Base-by-base conservation (phyloP, 2,329 filamentous ascomycete genomes). In the Trichoderma koningii region DNA sequence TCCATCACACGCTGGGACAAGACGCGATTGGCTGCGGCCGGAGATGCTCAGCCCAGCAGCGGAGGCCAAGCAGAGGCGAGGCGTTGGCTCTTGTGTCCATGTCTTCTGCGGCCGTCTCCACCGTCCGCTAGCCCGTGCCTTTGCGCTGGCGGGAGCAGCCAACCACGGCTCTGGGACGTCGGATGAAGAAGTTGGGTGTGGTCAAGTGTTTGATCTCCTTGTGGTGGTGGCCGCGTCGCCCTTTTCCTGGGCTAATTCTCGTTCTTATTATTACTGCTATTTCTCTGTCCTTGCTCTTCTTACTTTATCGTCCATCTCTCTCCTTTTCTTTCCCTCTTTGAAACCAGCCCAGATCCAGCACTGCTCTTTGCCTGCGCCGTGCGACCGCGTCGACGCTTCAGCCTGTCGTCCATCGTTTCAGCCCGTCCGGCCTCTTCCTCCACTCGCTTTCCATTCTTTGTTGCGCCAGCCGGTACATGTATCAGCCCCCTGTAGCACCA, bases 181-280 rank as follows among this genome's bases (percentile, higher is more conserved):
- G n/a, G 41, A 9, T 19, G 47, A 55, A n/a, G 38, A 34, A 14
- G 34, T 38, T 23, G 21, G 34, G 34, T 9, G 34, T 3, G 10
- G 21, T 23, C 21, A n/a, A n/a, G 21, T 23, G 21, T 23, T 23
- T 23, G 21, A 23, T 23, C 21, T 44, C 26, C 34, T 44, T n/a
- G n/a, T n/a, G n/a, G 34, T 38, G n/a, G 53, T 38, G 28, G 45
- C 57, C 57, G 57, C 59, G 59, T 53, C 57, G 51, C 56, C 44
- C 47, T 62, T 62, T 7, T 53, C 26, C 38, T 45, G n/a, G 12
- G 17, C 45, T 30, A 41, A n/a, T 3, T 34, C 21, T 23, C 21
- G 21, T 10, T 3, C 9, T 34, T 34, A 34, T 34, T 10, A 34
- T 7, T 53, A 23, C 21, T 23, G 21, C 21, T 23, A 23, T 44